A percentile compares a stretch with the other conserved stretches of the same genome.
Conservation (phyloP, 2,329 filamentous ascomycete species). For the Fusarium virguliforme region DNA sequence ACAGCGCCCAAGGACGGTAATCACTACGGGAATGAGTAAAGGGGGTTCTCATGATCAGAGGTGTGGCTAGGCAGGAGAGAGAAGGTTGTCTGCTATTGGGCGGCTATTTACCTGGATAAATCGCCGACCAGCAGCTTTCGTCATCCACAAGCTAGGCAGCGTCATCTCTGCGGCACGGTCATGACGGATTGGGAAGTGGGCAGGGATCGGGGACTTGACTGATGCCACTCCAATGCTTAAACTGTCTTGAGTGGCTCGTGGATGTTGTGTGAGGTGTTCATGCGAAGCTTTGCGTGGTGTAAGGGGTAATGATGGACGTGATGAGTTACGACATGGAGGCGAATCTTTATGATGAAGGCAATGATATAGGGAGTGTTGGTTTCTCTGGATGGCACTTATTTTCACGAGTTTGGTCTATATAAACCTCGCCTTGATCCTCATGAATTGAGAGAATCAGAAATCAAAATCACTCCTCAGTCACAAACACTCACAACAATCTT, state of each 20-base stretch:
- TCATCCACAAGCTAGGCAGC: not conserved
- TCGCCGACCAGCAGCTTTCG: not conserved
- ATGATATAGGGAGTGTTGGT: not conserved
- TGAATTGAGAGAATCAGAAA: not conserved
- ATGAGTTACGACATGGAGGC: not conserved
- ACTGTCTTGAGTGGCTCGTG: not conserved
- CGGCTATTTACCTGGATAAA: slow-evolving; percentile 36
- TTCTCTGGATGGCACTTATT: not conserved
- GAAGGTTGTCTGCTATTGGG: slow-evolving; percentile 16
- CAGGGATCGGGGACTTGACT: not conserved
- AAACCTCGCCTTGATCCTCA: not conserved
- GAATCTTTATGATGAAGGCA: not conserved
- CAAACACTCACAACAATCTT: not conserved
- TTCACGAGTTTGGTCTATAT: not conserved
- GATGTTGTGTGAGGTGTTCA: slow-evolving; percentile 1
- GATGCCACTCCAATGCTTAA: slow-evolving; percentile 18
- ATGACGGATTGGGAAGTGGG: not conserved
- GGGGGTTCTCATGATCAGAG: not conserved
- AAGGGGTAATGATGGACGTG: not conserved
- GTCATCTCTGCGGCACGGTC: slow-evolving; percentile 28
- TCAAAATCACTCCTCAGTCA: not conserved
- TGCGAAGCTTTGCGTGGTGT: not conserved
- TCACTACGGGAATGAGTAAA: not conserved
- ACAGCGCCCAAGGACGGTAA: not conserved
- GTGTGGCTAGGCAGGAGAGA: not conserved